These are phyloP conservation scores for Falciphora oryzae DNA, from an alignment of 2,329 filamentous ascomycete genomes.

Conservation along the genomic window DNA sequence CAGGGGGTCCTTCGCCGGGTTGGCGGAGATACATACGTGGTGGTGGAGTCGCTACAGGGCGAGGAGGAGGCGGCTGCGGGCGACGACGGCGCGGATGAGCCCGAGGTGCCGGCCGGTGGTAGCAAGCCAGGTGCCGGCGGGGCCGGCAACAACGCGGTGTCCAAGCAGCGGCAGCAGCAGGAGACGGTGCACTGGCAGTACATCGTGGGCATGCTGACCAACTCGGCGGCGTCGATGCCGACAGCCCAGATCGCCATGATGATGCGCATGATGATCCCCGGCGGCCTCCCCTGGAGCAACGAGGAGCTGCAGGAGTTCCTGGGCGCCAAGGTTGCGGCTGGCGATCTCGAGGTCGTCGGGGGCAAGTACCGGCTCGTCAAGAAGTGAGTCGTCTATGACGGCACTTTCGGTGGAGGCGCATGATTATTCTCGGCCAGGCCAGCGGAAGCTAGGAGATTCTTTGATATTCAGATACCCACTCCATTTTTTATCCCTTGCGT, in stretches of 20 bases:
- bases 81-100: conserved; percentile 19
- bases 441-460: no score
- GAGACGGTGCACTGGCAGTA: conserved; percentile 79
- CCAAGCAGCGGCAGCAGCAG: conserved; percentile 58
- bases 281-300: conserved; percentile 83
- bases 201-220: conserved; percentile 91
- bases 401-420: no score
- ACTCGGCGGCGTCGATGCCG: conserved; percentile 75
- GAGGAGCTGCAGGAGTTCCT: conserved; percentile 83
- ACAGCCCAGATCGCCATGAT: conserved; percentile 82
- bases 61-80: conserved; percentile 25
- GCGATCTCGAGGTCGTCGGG: conserved; percentile 61
- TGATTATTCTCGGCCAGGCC: no score
- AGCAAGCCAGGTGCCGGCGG: conserved; percentile 38
- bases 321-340: conserved; percentile 66
- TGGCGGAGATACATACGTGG: conserved; percentile 51
- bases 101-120: conserved; percentile 27
- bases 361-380: conserved; percentile 64
- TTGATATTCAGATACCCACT: no score
- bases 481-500: no score
- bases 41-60: conserved; percentile 55
- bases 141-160: conserved; percentile 36
- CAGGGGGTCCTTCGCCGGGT: conserved; percentile 59
- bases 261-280: conserved; percentile 85
- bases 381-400: conserved; percentile 33